These are phyloP conservation scores for Hypoxylon crocopeplum DNA, from an alignment of 495 filamentous ascomycete species.

Conservation along the genomic window DNA sequence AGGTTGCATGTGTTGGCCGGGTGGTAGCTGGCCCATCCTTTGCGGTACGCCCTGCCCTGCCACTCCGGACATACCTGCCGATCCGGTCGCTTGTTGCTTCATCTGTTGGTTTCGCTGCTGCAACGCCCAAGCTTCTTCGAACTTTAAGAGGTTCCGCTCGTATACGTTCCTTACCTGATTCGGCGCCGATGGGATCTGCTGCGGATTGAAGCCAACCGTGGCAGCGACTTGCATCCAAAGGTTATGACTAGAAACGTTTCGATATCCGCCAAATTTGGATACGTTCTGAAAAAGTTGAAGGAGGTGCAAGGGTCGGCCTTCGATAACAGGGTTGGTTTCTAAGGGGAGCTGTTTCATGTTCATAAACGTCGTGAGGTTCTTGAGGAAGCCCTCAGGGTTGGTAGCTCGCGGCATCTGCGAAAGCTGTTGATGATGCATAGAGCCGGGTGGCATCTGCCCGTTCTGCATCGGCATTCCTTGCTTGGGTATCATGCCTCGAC, in stretches of 20 bases:
- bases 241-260: conserved; percentile 69
- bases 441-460: conserved; percentile 53
- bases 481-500: conserved; percentile 58
- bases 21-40: conserved; percentile 49
- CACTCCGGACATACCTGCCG: conserved; percentile 50
- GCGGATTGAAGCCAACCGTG: conserved; percentile 67
- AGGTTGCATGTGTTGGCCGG: conserved; percentile 55
- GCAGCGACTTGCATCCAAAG: conserved; percentile 76
- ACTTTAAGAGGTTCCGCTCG: conserved; percentile 72
- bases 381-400: conserved; percentile 76
- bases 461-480: conserved; percentile 53
- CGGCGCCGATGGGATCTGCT: conserved; percentile 68
- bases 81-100: conserved; percentile 55
- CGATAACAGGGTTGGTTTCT: conserved; percentile 71
- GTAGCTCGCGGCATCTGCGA: conserved; percentile 37
- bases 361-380: conserved; percentile 76
- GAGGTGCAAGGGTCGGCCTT: conserved; percentile 72
- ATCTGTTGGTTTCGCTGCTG: conserved; percentile 66
- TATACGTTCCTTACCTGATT: conserved; percentile 75
- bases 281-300: conserved; percentile 78
- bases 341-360: conserved; percentile 69
- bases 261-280: conserved; percentile 75
- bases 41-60: conserved; percentile 48
- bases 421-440: conserved; percentile 50
- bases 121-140: conserved; percentile 74